Evolutionary conservation across 768 basidiomycete genomes (phyloP), one percentile per base, ranked within the genome.

Genomic region (Pleurotus cornucopiae): DNA sequence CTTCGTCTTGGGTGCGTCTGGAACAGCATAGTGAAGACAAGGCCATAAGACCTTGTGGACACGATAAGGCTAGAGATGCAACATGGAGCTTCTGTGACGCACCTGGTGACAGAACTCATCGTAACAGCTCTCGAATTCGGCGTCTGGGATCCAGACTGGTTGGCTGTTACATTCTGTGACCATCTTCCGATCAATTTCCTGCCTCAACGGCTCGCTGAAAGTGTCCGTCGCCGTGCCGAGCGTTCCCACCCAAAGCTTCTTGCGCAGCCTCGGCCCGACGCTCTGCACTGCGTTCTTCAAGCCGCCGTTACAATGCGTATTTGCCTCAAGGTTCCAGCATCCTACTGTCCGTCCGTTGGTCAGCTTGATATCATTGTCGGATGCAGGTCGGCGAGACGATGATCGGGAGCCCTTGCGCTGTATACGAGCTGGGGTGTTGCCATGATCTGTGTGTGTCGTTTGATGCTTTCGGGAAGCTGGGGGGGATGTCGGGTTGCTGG

Each of bases 21-120:
- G 91, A 47, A 93, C 81, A 7, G 88, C 87, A 63, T 91, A 94
- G 67, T 94, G 91, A 14, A 94, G 73, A 60, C 86, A 88, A 0
- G 91, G 91, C 91, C 91, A 94, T 25, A 94, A 78, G 14, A 94
- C 90, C 69, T 73, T 39, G 26, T 34, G 21, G 56, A 43, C 9
- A 34, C 23, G 38, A 56, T 69, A 75, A 58, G 49, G 23, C 30
- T 52, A 63, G 61, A 69, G 26, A 62, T 60, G 6, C 62, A 61
- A 63, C 12, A 59, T 5, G 11, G 49, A 20, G 52, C 34, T 43
- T 67, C 57, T 58, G 68, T 62, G 12, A 63, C 77, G 67, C 65
- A 80, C 82, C 70, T 90, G 89, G 61, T 94, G 91, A 64, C 91
- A 94, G 67, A 91, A 94, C 61, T 89, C 86, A 66, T 92, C 90